These are phyloP conservation scores for Allantophomopsis cytisporea DNA, from an alignment of 2,329 filamentous ascomycete species.

Conservation along the genomic window DNA sequence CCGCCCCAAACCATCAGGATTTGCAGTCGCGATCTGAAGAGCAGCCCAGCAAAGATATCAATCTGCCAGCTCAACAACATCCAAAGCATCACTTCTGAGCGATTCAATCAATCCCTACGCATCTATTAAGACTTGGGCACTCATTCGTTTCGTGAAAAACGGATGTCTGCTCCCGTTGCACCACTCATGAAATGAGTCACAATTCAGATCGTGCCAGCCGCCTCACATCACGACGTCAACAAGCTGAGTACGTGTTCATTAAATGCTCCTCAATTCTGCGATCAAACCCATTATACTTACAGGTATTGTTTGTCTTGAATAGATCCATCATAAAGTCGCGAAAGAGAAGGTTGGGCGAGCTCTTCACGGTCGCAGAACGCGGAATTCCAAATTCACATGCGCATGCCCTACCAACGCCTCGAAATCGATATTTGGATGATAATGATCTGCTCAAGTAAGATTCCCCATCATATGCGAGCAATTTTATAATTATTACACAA, in stretches of 20 bases:
- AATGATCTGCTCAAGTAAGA: slow-evolving; percentile 49
- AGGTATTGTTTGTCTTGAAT: neutral
- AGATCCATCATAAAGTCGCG: slow-evolving; percentile 22
- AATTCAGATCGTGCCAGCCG: slow-evolving; percentile 1
- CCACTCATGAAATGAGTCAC: slow-evolving; percentile 1
- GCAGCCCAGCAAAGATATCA: neutral
- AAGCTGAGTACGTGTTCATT: neutral
- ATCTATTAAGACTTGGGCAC: neutral
- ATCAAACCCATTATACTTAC: neutral
- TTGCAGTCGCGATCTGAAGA: no score
- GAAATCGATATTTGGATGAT: slow-evolving; percentile 35
- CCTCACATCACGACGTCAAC: neutral
- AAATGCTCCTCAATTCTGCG: neutral
- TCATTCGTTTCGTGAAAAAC: slow-evolving; percentile 3
- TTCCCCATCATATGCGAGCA: slow-evolving; percentile 7
- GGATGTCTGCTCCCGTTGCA: slow-evolving; percentile 1
- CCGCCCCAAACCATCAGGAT: no score
- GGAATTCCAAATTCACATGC: slow-evolving; percentile 12
- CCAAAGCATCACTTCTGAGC: neutral
- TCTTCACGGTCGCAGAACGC: slow-evolving; percentile 56
- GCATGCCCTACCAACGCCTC: slow-evolving; percentile 36
- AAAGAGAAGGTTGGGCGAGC: slow-evolving; percentile 82
- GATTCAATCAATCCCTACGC: neutral
- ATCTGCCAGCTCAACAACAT: neutral
- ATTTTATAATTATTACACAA: slow-evolving; percentile 6